Conservation (phyloP, 768 basidiomycete genomes). For the Mycena haematopus region DNA sequence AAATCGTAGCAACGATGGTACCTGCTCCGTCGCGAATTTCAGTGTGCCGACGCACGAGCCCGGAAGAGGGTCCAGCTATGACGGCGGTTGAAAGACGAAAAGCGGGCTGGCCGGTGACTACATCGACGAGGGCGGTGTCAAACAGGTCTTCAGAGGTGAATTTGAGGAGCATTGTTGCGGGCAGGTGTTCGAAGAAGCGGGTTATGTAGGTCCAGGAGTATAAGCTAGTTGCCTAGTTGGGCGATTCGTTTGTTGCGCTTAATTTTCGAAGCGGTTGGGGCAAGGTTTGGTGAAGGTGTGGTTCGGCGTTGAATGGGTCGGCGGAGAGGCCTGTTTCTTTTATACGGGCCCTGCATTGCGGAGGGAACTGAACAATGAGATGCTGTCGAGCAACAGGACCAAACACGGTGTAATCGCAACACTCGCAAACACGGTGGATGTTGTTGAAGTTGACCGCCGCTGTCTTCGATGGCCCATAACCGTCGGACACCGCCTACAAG, state of each 20-base stretch:
- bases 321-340: neutral
- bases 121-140: conserved; percentile 59
- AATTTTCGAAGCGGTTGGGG: conserved; percentile 1
- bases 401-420: no score
- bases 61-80: conserved; percentile 33
- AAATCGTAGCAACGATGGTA: conserved; percentile 50
- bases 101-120: conserved; percentile 53
- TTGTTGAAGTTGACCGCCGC: neutral
- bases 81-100: conserved; percentile 54
- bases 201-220: conserved; percentile 18
- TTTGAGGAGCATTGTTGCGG: conserved; percentile 57
- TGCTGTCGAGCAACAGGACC: neutral
- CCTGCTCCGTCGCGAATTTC: conserved; percentile 42
- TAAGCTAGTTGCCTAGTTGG: conserved; percentile 49
- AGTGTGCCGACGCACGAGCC: conserved; percentile 37
- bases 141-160: conserved; percentile 65
- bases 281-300: conserved; percentile 7
- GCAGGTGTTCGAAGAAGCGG: conserved; percentile 3
- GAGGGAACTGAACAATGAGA: no score
- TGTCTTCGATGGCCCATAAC: conserved; percentile 12
- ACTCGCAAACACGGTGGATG: no score
- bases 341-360: conserved; percentile 15
- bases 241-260: conserved; percentile 48
- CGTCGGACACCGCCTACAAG: conserved; percentile 41
- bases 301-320: neutral